Evolutionary conservation across 2,329 filamentous ascomycete genomes (phyloP), one percentile per base, ranked within the genome.

Genomic region (Cladorrhinum sp.): DNA sequence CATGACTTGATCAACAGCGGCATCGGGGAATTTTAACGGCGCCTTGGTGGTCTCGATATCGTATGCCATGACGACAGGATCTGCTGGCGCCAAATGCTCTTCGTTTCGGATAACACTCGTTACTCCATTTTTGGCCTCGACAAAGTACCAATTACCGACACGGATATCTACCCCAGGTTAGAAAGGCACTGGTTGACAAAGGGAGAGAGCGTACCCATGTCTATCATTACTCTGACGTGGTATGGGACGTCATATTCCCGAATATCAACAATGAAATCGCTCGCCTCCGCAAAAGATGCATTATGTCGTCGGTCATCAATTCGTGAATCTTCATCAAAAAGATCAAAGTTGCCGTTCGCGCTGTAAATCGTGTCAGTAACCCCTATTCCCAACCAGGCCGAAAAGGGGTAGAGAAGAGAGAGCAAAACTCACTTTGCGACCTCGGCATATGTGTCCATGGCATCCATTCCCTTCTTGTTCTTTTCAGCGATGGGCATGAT

Each of bases 231-330:
- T 84, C 95, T 87, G 73, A 99, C 95, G 81, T 99, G 95, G 80
- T 99, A 99, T 66, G 95, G 96, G 71, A 99, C 96, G 77, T 99
- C 95, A 76, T 96, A 99, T 80, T 99, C 95, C 82, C 95, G 88
- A 74, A 99, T 96, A 83, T 99, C 96, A 78, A 97, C 85, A 82
- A 99, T 92, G 76, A 89, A 97, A 82, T 98, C 94, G 82, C 92
- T 96, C 62, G 94, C 92, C 76, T 98, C 93, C 68, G 88, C 82
- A 78, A 92, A 88, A 67, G 82, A 81, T 74, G 83, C 84, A 80
- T 88, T 92, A 79, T 82, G 81, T 83, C 88, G 87, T 87, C 83
- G 85, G 75, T 95, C 90, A 74, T 92, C 85, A 77, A 89, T 85
- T 84, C 90, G 84, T 83, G 79, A 80, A 75, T 94, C 90, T 74